Conservation (phyloP, 2,329 filamentous ascomycete species). For the Phaeosphaeriaceae sp. region DNA sequence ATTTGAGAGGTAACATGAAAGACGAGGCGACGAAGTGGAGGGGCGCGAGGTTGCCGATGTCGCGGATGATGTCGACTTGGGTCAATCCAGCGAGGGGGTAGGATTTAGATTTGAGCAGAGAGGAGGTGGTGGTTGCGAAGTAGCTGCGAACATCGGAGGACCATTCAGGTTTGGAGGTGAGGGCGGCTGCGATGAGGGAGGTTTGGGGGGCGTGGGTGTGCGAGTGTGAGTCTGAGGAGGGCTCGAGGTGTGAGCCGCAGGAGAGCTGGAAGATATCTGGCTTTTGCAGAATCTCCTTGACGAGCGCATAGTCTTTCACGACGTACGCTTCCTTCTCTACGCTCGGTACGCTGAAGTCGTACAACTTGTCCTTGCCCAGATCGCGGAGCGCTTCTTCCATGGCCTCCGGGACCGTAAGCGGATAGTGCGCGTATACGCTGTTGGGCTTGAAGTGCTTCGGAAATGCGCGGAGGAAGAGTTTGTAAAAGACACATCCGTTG, state of each 20-base stretch:
- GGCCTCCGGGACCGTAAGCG: conserved; percentile 73
- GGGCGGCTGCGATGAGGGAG: neutral
- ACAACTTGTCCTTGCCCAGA: conserved; percentile 71
- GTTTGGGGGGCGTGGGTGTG: conserved; percentile 32
- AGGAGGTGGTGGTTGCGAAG: conserved; percentile 68
- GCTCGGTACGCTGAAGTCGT: conserved; percentile 71
- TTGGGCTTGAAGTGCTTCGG: conserved; percentile 79
- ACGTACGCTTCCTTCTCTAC: conserved; percentile 56
- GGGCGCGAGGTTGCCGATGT: conserved; percentile 62
- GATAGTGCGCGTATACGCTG: conserved; percentile 83
- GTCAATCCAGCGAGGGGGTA: conserved; percentile 67
- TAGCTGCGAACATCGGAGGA: conserved; percentile 70
- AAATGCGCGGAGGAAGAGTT: conserved; percentile 80
- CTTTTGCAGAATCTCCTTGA: conserved; percentile 67
- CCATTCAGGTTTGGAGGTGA: conserved; percentile 65
- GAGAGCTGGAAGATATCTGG: conserved; percentile 68
- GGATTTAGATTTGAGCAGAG: conserved; percentile 69
- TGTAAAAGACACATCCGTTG: conserved; percentile 85
- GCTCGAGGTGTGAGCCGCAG: conserved; percentile 70
- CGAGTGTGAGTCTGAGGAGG: conserved; percentile 65
- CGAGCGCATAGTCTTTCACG: conserved; percentile 67
- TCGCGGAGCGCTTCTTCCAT: conserved; percentile 74
- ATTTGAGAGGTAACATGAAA: conserved; percentile 64
- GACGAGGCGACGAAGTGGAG: conserved; percentile 63
- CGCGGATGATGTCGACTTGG: conserved; percentile 73